Percentiles rank a stretch among this genome's conserved stretches.
These are phyloP conservation scores for Sporothrix curviconia DNA, from an alignment of 2,329 filamentous ascomycete species.

Conservation along the genomic window DNA sequence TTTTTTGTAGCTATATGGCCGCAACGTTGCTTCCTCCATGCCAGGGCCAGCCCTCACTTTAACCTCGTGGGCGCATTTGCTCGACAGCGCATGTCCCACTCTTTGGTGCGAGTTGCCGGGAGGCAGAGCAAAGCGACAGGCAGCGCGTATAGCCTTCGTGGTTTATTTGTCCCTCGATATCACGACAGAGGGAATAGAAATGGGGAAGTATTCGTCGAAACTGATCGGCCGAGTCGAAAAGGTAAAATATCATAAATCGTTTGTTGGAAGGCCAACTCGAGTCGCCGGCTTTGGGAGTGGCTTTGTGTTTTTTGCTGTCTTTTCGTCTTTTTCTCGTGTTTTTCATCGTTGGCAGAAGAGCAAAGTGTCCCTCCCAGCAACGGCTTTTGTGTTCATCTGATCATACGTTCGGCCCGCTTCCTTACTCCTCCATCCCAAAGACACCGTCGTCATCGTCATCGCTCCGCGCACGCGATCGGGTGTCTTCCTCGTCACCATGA, in stretches of 20 bases:
- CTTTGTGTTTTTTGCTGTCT: not conserved
- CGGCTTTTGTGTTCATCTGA: not conserved
- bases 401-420: slow-evolving; percentile 1
- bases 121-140: slow-evolving; percentile 58
- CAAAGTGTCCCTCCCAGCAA: too few relatives aligned
- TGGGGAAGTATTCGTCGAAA: slow-evolving; percentile 34
- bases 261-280: not conserved
- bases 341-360: slow-evolving; percentile 1
- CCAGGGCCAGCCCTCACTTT: slow-evolving; percentile 59
- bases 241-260: slow-evolving; percentile 28
- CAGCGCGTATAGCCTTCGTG: slow-evolving; percentile 26
- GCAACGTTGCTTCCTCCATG: slow-evolving; percentile 53
- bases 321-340: slow-evolving; percentile 8
- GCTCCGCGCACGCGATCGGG: slow-evolving; percentile 55
- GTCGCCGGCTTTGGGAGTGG: not conserved
- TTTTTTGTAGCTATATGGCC: slow-evolving; percentile 17
- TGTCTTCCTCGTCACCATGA: slow-evolving; percentile 59
- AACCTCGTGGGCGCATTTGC: slow-evolving; percentile 55
- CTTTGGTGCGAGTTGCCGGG: slow-evolving; percentile 59
- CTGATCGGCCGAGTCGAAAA: slow-evolving; percentile 34
- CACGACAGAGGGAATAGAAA: slow-evolving; percentile 28
- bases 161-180: not conserved
- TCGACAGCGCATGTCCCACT: slow-evolving; percentile 39
- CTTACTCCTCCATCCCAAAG: slow-evolving; percentile 93
- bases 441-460: slow-evolving; percentile 93